Base-by-base conservation (phyloP, 2,329 filamentous ascomycete species). In the Colletotrichum musae region DNA sequence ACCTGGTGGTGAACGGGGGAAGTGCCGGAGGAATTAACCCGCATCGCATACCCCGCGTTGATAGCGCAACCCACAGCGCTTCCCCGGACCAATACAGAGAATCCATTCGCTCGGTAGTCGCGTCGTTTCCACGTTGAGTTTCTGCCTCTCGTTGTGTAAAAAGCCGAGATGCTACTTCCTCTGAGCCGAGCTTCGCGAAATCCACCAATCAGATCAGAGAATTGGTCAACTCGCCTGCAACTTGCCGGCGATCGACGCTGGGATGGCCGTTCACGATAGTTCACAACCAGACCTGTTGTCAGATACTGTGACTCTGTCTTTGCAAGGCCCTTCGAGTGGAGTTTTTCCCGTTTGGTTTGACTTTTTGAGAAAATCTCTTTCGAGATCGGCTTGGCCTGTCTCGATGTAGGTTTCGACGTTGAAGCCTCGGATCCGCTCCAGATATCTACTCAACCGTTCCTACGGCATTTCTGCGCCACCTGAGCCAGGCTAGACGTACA, bases 201-300 rank as follows among this genome's bases (percentile, higher is more conserved):
- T 39, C 64, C 64, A 52, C 64, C 59, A 64, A 68, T 68, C 18
- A 28, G 36, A 56, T 16, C n/a, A 1, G 13, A n/a, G 28, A 9
- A 41, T 9, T 36, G 36, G 24, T n/a, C 56, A 47, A 2, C 9
- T 32, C 2, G 41, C 4, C 28, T 32, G 45, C 45, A 48, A 18
- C 16, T 48, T 16, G 45, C n/a, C 45, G 18, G 5, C n/a, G 18
- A 32, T 32, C 28, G 28, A 32, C 28, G 28, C 28, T 7, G 28
- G 28, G 28, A 32, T 32, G 28, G 6, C 9, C 6, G 28, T 32
- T 32, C 28, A 32, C 28, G 7, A 24, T 24, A 24, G 21, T 24
- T 24, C 21, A 24, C 21, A 32, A 32, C 28, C 28, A 9, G 28
- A 32, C 2, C 28, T 32, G 6, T 32, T 9, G 10, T 2, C 6